Evolutionary conservation across 2,329 filamentous ascomycete species (phyloP), one percentile per base, ranked within the genome.

Genomic region (Acrodontium crateriforme): DNA sequence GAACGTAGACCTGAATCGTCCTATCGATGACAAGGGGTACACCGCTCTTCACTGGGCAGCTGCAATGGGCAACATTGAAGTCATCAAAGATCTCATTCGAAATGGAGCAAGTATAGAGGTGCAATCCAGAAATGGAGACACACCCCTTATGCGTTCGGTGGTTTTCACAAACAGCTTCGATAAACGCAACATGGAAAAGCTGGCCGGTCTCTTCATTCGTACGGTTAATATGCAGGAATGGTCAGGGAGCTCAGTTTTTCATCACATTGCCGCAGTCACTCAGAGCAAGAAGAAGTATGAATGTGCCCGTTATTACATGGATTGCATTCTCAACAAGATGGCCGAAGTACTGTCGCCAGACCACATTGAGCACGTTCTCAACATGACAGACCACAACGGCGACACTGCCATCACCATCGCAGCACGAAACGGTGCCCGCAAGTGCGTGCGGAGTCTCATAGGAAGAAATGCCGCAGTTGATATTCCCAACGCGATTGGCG

Each of bases 141-240:
- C 89, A 0, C 87, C 89, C 0, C 70, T 98, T 18, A 94, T 98
- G 72, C 78, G 85, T 23, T 80, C 83, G 5, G 85, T 95, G 31
- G 72, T 91, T 49, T 98, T 95, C 54, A 95, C 87, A 24, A 98
- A 98, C 54, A 93, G 89, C 52, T 89, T 77, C 53, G 89, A 95
- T 53, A 92, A 89, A 58, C 73, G 83, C 41, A 85, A 82, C 1
- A 94, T 95, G 58, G 79, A 83, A 0, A 69, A 69, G 13, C 74
- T 98, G 31, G 73, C 93, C 44, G 78, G 79, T 40, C 73, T 93
- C 38, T 68, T 98, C 3, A 74, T 85, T 28, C 71, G 77, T 19
- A 94, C 87, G 1, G 74, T 93, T 20, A 75, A 78, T 29, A 72
- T 73, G 34, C 69, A 78, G 13, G 89, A 98, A 49, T 74, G 72